Evolutionary conservation across 768 basidiomycete genomes (phyloP).

Genomic region (Lactarius tabidus): DNA sequence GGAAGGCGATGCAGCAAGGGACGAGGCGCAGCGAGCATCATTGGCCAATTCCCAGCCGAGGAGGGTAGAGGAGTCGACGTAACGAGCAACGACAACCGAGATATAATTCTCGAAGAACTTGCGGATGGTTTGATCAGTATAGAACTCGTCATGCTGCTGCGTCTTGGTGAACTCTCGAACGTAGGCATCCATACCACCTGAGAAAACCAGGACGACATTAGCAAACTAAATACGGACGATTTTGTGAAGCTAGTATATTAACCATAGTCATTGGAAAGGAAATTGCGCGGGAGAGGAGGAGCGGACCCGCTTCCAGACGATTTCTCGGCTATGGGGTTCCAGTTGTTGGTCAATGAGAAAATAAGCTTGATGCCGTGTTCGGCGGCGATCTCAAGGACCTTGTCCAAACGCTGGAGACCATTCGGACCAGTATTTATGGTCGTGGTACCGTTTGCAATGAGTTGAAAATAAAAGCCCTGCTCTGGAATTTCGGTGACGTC

Average conservation of each 20-base stretch:
- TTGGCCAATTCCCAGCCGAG: conserved; percentile 27
- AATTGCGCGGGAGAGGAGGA: conserved; percentile 29
- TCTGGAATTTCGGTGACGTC: conserved; percentile 30
- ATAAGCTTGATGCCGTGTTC: conserved; percentile 44
- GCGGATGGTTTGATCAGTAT: conserved; percentile 34
- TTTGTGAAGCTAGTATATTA: not conserved
- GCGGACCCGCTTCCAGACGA: not conserved
- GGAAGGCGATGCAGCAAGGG: conserved; percentile 18
- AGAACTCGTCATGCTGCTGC: conserved; percentile 39
- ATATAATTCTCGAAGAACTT: conserved; percentile 19
- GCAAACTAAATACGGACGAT: not conserved
- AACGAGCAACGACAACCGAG: conserved; percentile 21
- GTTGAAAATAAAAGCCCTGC: conserved; percentile 63
- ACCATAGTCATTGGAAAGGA: conserved; percentile 33
- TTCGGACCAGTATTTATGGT: conserved; percentile 56
- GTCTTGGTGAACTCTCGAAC: conserved; percentile 31
- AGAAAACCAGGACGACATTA: not conserved
- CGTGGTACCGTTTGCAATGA: conserved; percentile 50
- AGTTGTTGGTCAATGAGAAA: conserved; percentile 26
- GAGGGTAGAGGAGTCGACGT: conserved; percentile 9
- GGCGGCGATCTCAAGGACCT: conserved; percentile 50
- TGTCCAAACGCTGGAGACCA: conserved; percentile 61
- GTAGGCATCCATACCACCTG: conserved; percentile 41
- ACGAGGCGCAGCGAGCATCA: conserved; percentile 25
- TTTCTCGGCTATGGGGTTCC: conserved; percentile 14